Evolutionary conservation across 441 rosid genomes (phyloP).

Genomic region (Erodium texanum): DNA sequence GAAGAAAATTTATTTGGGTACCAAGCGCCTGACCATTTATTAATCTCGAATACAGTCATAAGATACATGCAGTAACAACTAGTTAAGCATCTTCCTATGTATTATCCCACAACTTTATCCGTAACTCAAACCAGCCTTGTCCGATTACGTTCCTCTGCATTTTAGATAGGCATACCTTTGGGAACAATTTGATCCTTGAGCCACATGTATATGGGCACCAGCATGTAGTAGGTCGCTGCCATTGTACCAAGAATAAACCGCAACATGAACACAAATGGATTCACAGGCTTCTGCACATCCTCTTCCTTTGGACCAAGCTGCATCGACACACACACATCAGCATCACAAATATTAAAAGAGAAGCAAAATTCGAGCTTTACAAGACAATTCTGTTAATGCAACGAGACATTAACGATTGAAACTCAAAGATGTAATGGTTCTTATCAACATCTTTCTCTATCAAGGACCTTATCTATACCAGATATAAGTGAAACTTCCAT

Average conservation of each 20-base stretch:
- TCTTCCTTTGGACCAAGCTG: slow-evolving; percentile 86
- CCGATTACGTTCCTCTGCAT: background rate
- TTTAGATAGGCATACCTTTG: slow-evolving; percentile 59
- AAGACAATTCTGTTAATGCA: background rate
- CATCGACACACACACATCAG: slow-evolving; percentile 17
- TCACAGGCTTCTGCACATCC: slow-evolving; percentile 65
- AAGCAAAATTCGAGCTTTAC: background rate
- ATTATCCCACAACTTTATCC: no score
- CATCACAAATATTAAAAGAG: background rate
- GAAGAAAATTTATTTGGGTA: no score
- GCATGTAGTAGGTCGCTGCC: slow-evolving; percentile 67
- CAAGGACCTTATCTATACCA: background rate
- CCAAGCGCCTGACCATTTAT: no score
- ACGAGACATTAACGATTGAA: no score
- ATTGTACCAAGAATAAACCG: slow-evolving; percentile 63
- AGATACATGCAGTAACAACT: no score
- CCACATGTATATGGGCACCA: slow-evolving; percentile 91
- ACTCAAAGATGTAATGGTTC: no score
- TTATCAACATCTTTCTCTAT: no score
- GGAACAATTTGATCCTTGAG: slow-evolving; percentile 77
- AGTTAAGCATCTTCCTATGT: no score
- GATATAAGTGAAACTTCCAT: background rate
- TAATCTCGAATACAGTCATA: no score
- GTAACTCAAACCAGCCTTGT: background rate
- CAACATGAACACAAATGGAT: slow-evolving; percentile 46